phyloP scores from a whole-genome alignment of 1,284 basidiomycete genomes.

The Tilletia caries region DNA sequence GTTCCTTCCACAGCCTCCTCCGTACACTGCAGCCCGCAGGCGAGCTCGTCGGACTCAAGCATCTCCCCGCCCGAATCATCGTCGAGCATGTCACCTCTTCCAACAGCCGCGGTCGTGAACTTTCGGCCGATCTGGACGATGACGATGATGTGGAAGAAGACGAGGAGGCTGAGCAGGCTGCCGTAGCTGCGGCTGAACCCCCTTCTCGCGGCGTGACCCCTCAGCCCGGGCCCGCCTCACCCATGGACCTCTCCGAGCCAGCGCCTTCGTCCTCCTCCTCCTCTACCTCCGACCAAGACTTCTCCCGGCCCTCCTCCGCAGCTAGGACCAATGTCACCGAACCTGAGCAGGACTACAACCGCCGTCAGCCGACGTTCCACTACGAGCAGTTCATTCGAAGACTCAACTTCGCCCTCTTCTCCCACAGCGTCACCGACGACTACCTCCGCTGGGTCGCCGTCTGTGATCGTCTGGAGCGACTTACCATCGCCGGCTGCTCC shows the following conservation, averaged over 20 bases:
- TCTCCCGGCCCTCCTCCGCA: slow-evolving; percentile 1
- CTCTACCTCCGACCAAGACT: slow-evolving; percentile 8
- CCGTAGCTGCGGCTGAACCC: background rate
- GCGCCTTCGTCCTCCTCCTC: slow-evolving; percentile 6
- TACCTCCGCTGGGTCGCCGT: slow-evolving; percentile 70
- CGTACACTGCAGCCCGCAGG: background rate
- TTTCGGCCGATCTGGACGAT: background rate
- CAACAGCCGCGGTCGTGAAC: slow-evolving; percentile 62
- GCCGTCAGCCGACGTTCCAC: slow-evolving; percentile 66
- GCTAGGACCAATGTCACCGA: slow-evolving; percentile 4
- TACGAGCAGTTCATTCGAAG: slow-evolving; percentile 85
- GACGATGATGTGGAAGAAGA: slow-evolving; percentile 5
- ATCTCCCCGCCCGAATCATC: background rate
- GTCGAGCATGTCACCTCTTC: slow-evolving; percentile 41
- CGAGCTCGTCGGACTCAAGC: slow-evolving; percentile 2
- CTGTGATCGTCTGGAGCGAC: slow-evolving; percentile 81
- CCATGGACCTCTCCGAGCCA: slow-evolving; percentile 11
- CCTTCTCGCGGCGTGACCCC: background rate
- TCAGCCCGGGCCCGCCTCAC: slow-evolving; percentile 10
- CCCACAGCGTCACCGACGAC: slow-evolving; percentile 71
- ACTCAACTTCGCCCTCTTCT: slow-evolving; percentile 79
- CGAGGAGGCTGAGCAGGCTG: background rate
- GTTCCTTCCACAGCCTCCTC: slow-evolving; percentile 64
- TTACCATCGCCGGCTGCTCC: slow-evolving; percentile 82
- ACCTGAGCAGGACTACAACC: background rate